Evolutionary conservation across 192 early-diverging fungal species (phyloP), one percentile per base, ranked within the genome.

Genomic region (Linnemannia exigua): DNA sequence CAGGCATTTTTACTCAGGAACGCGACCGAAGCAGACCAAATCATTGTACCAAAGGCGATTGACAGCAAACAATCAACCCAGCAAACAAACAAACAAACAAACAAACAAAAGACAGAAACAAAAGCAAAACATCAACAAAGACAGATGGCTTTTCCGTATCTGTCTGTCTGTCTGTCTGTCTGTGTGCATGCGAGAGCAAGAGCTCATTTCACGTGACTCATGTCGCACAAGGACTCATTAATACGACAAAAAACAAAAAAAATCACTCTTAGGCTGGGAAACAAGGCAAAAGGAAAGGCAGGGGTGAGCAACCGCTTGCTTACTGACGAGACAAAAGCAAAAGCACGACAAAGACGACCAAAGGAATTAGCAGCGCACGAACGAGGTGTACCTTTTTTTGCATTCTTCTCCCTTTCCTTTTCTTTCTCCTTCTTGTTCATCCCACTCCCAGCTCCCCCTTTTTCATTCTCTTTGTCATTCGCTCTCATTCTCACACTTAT

Each of bases 181-280:
- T n/a, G 41, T 44, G 9, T 44, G 41, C 41, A 44, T 44, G 5
- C 41, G 67, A 36, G 31, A 31, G 14, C 19, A 22, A 36, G 33
- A 35, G 67, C 67, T 69, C 67, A 69, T 69, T 9, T 38, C 67
- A 69, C 67, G 67, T 69, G 67, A 69, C n/a, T 69, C 36, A 38
- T 69, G 67, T 63, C 28, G 58, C 12, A 63, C 58, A 1, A 63
- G 28, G 31, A 14, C 25, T 25, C 25, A 28, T 58, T 20, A 7
- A 25, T 25, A 58, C 5, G 22, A 22, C 20, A 0, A 11, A 25
- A 25, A 25, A 28, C 22, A 58, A 58, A 31, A 12, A 25, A 15
- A 28, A 61, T 8, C 5, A 2, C 15, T 50, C 2, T 50, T 17
- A 50, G 48, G 48, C 9, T 50, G 58, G 25, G 14, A 33, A 63